Conservation (phyloP, 2,329 filamentous ascomycete species). For the Lecanoromycetidae sp. region DNA sequence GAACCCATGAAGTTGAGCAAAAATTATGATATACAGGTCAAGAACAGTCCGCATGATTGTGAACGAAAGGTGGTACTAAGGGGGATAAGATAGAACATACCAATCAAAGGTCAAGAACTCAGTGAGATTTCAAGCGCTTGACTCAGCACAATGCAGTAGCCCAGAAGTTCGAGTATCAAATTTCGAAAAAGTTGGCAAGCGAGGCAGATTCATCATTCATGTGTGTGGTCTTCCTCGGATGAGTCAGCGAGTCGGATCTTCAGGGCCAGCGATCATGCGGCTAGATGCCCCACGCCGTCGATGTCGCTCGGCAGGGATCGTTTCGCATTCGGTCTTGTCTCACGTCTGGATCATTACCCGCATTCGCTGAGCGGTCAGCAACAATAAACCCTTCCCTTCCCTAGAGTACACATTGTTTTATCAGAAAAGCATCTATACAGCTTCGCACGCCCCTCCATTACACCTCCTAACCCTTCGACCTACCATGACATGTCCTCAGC, state of each 20-base stretch:
- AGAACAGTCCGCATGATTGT: no score
- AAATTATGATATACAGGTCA: no score
- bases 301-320: not conserved
- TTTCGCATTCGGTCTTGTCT: not conserved
- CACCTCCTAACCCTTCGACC: not conserved
- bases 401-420: not conserved
- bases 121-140: no score
- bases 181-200: not conserved
- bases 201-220: not conserved
- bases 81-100: no score
- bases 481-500: constrained; percentile 16
- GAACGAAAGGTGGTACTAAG: no score
- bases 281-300: not conserved
- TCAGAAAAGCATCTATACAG: not conserved
- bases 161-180: not conserved
- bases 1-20: no score
- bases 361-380: not conserved
- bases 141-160: no score
- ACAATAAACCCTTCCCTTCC: not conserved
- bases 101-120: no score
- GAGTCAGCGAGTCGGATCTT: not conserved
- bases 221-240: not conserved
- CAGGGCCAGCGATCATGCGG: constrained; percentile 2
- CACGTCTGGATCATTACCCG: no score
- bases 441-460: not conserved